Evolutionary conservation across 345 rosid genomes (phyloP).

Genomic region (Cardiospermum halicacabum): DNA sequence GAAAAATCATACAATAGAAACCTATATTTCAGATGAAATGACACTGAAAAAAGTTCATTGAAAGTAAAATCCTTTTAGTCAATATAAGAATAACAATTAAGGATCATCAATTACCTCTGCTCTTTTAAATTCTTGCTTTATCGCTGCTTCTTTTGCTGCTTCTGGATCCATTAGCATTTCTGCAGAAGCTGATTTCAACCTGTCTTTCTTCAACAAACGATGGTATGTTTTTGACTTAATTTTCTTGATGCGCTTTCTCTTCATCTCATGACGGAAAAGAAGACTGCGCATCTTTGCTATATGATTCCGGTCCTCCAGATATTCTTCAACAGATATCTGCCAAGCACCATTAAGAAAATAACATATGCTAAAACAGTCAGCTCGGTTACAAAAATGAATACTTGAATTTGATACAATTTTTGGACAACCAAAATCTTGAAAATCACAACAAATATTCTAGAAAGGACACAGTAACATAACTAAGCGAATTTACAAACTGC

Average conservation of each 20-base stretch:
- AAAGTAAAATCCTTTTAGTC: neutral
- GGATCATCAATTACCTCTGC: conserved; percentile 59
- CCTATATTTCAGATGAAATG: neutral
- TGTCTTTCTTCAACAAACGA: conserved; percentile 69
- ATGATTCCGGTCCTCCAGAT: conserved; percentile 45
- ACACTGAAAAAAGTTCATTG: neutral
- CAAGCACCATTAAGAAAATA: conserved; percentile 18
- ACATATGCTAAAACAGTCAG: conserved; percentile 3
- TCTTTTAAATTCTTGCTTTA: conserved; percentile 67
- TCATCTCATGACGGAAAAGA: conserved; percentile 84
- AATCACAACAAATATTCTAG: neutral
- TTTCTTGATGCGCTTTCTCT: conserved; percentile 76
- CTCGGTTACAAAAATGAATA: neutral
- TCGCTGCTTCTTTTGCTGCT: conserved; percentile 73
- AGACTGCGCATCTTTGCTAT: conserved; percentile 84
- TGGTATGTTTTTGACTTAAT: conserved; percentile 88
- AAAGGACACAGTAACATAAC: neutral
- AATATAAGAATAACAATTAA: neutral
- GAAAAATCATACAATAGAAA: neutral
- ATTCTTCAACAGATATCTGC: conserved; percentile 81
- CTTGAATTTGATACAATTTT: neutral
- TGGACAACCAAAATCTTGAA: neutral
- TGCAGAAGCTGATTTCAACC: conserved; percentile 34
- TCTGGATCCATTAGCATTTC: conserved; percentile 73
- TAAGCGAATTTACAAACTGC: conserved; percentile 1